Base-by-base conservation (phyloP, 257 asterid genomes). In the Sherardia arvensis region DNA sequence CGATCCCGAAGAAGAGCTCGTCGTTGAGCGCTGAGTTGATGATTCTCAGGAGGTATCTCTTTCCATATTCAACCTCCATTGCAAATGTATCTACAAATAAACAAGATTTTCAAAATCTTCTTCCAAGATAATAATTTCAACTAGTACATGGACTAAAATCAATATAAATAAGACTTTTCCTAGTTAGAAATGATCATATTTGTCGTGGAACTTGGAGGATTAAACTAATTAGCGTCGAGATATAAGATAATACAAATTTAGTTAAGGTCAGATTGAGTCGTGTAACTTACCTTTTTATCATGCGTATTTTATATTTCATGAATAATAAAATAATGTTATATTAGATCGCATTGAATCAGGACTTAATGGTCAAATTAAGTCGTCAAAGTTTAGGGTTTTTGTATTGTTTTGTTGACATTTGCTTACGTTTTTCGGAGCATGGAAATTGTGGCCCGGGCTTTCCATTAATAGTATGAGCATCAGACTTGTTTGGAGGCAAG, bases 1-100 rank as follows among this genome's bases (percentile, higher is more conserved):
- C 78, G 18, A 85, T 70, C 49, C 78, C 84, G 8, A 85, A 85
- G 72, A 85, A 85, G 5, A 85, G 87, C 51, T 85, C 94, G 66
- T 81, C 89, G 32, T 85, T 77, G 20, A 77, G 67, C 1, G 81
- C 81, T 20, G 78, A 72, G 0, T 73, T 77, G 73, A 77, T 59
- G 18, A 77, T 73, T 65, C 82, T 73, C 28, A 77, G 38, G 7
- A 77, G 74, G 59, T 77, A 77, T 6, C 70, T 67, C 59, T 77
- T 77, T 32, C 79, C 82, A 54, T 68, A 71, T 53, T 73, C 74
- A 61, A 77, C 80, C 66, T 82, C 80, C 60, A 82, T 73, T 3
- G 69, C 80, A 47, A 74, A 79, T 0, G 89, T 78, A 56, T 85
- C 89, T 85, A 77, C 67, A 57, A 32, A 58, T 15, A 22, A 18